Percentiles rank a stretch among this genome's conserved stretches.
phyloP scores from a whole-genome alignment of 257 asterid species.

The Leptodermis oblonga region DNA sequence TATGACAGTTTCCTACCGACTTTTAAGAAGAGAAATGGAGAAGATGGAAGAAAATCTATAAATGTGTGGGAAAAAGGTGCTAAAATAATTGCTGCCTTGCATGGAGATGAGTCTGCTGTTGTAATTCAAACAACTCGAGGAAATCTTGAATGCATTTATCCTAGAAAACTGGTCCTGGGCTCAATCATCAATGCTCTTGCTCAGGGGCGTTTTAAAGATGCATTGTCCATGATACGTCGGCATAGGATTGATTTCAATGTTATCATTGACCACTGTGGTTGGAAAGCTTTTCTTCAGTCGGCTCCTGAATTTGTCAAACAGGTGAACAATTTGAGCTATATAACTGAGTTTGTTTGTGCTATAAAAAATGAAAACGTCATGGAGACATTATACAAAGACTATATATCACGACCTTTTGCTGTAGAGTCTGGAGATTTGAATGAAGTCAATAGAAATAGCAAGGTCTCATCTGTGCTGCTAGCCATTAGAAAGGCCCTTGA shows the following conservation, averaged over 20 bases:
- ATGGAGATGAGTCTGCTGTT: conserved; percentile 94
- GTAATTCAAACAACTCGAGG: conserved; percentile 85
- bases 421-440: conserved; percentile 28
- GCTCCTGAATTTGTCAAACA: conserved; percentile 75
- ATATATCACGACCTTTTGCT: conserved; percentile 32
- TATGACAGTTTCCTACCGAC: conserved; percentile 70
- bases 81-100: conserved; percentile 67
- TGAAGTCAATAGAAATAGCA: conserved; percentile 37
- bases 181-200: conserved; percentile 73
- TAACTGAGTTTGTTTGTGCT: conserved; percentile 87
- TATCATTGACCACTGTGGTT: conserved; percentile 80
- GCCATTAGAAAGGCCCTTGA: conserved; percentile 81
- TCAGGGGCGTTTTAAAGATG: conserved; percentile 73
- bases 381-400: conserved; percentile 66
- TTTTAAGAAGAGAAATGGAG: conserved; percentile 47
- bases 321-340: conserved; percentile 68
- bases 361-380: conserved; percentile 68
- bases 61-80: conserved; percentile 91
- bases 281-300: conserved; percentile 64
- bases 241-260: conserved; percentile 95
- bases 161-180: conserved; percentile 81
- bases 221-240: conserved; percentile 76
- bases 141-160: conserved; percentile 90
- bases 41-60: conserved; percentile 47
- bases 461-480: conserved; percentile 52